Conservation (phyloP, 225 moss, liverwort and hornwort genomes). For the Lunularia cruciata region DNA sequence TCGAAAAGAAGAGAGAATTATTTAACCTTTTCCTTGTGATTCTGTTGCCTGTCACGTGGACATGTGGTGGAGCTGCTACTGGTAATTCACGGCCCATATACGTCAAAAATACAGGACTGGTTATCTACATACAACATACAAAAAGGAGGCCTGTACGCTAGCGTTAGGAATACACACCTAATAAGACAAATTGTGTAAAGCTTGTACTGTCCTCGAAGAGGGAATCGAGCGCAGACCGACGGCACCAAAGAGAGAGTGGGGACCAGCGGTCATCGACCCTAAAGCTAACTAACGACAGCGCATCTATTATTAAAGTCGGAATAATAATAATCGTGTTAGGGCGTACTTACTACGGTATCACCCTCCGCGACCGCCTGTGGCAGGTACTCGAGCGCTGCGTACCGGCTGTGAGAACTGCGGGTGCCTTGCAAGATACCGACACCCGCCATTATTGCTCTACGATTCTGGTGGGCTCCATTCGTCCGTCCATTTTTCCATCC, state of each 20-base stretch:
- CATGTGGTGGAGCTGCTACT: background rate
- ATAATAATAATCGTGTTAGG: background rate
- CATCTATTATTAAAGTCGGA: constrained; percentile 8
- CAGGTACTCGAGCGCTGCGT: constrained; percentile 33
- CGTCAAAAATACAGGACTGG: background rate
- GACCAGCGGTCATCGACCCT: constrained; percentile 5
- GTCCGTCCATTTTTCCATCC: background rate
- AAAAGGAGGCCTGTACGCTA: background rate
- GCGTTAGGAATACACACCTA: constrained; percentile 1
- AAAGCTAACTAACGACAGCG: constrained; percentile 8
- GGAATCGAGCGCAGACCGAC: constrained; percentile 6
- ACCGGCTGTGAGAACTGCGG: constrained; percentile 19
- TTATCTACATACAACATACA: too few relatives aligned
- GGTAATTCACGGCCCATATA: background rate
- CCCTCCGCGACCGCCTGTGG: constrained; percentile 26
- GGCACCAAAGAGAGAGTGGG: background rate
- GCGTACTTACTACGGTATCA: background rate
- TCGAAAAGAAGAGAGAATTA: background rate
- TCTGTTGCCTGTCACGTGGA: background rate
- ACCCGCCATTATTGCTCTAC: constrained; percentile 33
- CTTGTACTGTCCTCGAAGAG: background rate
- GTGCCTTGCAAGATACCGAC: constrained; percentile 31
- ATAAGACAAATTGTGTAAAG: constrained; percentile 3
- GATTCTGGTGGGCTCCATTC: constrained; percentile 23
- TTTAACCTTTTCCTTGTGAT: too few relatives aligned